Base-by-base conservation (phyloP, 805 yeast genomes). In the Pichia californica region DNA sequence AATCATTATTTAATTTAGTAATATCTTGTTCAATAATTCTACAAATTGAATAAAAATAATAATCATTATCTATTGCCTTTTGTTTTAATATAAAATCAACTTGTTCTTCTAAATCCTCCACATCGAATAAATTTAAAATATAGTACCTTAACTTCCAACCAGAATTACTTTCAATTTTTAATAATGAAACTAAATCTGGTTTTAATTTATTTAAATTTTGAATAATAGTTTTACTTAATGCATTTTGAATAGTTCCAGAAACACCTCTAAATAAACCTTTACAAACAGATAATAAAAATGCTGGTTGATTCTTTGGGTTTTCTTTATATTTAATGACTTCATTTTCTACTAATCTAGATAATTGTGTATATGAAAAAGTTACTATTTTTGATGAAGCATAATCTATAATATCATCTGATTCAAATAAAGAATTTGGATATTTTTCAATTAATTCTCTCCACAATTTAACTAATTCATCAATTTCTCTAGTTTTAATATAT, bases 401-500 rank as follows among this genome's bases (percentile, higher is more conserved):
- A 1, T 55, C 41, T 1, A 69, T 49, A 40, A 74, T 68, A 5
- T 53, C 56, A 10, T 62, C 60, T 5, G 54, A 51, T 7, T 44
- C 39, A 16, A 56, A 31, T 10, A 47, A 25, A 3, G 25, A 21
- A 4, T 21, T 14, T 16, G 45, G 43, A 25, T 40, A 36, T 11
- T 47, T 21, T 11, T 37, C 31, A 7, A 37, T 23, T 1, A 16
- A 9, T 56, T 64, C 16, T 14, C 63, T 58, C 79, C 83, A 79
- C 11, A 69, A 49, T 7, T 63, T 57, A 39, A 76, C 64, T 49
- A 82, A 82, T 4, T 62, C 55, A 3, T 59, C 60, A 23, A 77
- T 62, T 43, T 81, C 87, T 67, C 89, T 75, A 4, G 80, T 79
- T 51, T 67, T 73, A 10, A 69, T 63, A 55, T 70, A 75, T 19